Evolutionary conservation across 116 monocot genomes (phyloP).

Genomic region (Phalaenopsis hybrid): DNA sequence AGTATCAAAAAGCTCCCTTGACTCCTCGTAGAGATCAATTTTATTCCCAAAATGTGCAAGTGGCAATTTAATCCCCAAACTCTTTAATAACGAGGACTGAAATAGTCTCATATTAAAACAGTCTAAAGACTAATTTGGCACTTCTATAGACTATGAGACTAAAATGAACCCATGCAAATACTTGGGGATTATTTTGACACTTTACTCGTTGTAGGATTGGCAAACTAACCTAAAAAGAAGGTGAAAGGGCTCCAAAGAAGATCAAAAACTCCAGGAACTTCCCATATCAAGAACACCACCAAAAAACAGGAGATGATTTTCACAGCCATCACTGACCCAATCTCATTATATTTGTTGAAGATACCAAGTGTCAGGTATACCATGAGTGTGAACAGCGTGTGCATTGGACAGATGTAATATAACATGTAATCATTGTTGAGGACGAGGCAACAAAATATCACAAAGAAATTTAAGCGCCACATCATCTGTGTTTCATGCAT

Average conservation of each 20-base stretch:
- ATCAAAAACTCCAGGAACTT: conserved; percentile 92
- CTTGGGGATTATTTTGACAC: too few relatives aligned
- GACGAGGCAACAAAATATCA: conserved; percentile 82
- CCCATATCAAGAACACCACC: conserved; percentile 83
- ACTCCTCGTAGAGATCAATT: too few relatives aligned
- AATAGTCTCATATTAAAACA: too few relatives aligned
- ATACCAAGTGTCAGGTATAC: conserved; percentile 89
- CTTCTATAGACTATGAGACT: too few relatives aligned
- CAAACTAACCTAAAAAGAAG: conserved; percentile 66
- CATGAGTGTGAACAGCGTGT: conserved; percentile 95
- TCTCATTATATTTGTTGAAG: conserved; percentile 90
- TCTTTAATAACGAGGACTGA: too few relatives aligned
- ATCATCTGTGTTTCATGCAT: conserved; percentile 71
- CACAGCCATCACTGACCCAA: conserved; percentile 69
- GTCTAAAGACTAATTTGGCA: too few relatives aligned
- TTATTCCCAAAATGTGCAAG: too few relatives aligned
- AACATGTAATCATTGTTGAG: conserved; percentile 97
- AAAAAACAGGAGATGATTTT: conserved; percentile 75
- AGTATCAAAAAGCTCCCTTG: too few relatives aligned
- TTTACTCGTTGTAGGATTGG: background rate
- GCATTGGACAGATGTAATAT: conserved; percentile 99
- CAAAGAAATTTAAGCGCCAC: conserved; percentile 95
- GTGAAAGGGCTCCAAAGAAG: conserved; percentile 78
- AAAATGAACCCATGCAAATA: too few relatives aligned
- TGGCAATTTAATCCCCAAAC: too few relatives aligned